Base-by-base conservation (phyloP, 805 yeast species). In the Suhomyces canberraensis region DNA sequence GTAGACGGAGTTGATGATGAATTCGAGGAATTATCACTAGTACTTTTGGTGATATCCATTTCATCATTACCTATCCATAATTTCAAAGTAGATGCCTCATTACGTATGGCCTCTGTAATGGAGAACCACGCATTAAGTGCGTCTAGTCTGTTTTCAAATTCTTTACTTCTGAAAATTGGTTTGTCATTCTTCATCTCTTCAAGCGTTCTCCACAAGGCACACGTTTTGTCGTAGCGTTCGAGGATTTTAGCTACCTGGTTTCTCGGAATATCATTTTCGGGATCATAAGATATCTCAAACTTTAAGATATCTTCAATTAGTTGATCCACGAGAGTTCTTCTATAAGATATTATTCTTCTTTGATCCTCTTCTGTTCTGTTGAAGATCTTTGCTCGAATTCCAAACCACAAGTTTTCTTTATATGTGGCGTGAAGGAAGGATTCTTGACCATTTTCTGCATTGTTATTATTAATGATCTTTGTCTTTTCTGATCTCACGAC, bases 401-500 rank as follows among this genome's bases (percentile, higher is more conserved):
- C 96, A 37, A 86, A 61, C 98, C 98, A 93, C 25, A 88, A 63
- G 41, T 80, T 87, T 48, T 83, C 85, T 44, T 78, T 79, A 54
- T 76, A 75, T 4, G 77, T 67, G 4, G 80, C 68, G 41, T 77
- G 72, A 38, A 76, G 48, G 45, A 75, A 65, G 36, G 71, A 58
- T 45, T 78, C 82, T 44, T 64, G 69, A 20, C 56, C 54, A 27
- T 57, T 62, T 27, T 60, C 61, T 0, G 59, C 49, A 43, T 52
- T 60, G 17, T 60, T 56, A 25, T 74, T 79, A 35, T 73, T 75
- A 11, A 76, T 79, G 37, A 85, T 71, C 58, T 81, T 81, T 3
- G 86, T 81, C 61, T 91, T 93, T 53, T 93, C 98, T 9, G 91
- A 82, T 24, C 83, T 76, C 15, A 93, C 89, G 36, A 93, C 95